Conservation (phyloP, 2,329 filamentous ascomycete species). For the Aspergillus spinulosporus region DNA sequence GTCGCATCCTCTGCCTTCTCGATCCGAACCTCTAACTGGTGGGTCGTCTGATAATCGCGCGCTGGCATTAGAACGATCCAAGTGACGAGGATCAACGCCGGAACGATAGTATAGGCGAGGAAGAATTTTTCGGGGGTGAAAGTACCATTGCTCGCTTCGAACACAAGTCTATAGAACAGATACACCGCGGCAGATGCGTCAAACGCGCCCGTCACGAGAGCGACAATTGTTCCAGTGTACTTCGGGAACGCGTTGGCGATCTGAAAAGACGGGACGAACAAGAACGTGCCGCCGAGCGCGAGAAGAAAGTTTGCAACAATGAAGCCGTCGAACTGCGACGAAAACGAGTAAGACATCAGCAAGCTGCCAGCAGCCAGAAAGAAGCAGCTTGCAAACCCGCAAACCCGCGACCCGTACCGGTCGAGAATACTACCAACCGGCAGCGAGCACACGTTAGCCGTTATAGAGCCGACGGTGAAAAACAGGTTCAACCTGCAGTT, state of each 20-base stretch:
- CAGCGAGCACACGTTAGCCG: conserved; percentile 81
- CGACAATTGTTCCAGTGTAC: conserved; percentile 72
- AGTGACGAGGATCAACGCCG: conserved; percentile 61
- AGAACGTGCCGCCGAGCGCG: conserved; percentile 74
- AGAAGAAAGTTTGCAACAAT: conserved; percentile 73
- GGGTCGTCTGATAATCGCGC: conserved; percentile 74
- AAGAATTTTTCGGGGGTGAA: conserved; percentile 65
- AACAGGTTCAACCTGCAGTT: conserved; percentile 70
- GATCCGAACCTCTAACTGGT: conserved; percentile 71
- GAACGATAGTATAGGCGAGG: conserved; percentile 69
- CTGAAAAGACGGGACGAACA: conserved; percentile 80
- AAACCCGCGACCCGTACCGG: conserved; percentile 75
- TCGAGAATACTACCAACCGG: conserved; percentile 84
- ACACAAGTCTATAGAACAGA: conserved; percentile 71
- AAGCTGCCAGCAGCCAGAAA: conserved; percentile 68
- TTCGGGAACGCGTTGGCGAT: conserved; percentile 78
- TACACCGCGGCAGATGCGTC: conserved; percentile 80
- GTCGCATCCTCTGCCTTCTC: conserved; percentile 50
- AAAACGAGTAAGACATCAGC: conserved; percentile 68
- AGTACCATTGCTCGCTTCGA: conserved; percentile 52
- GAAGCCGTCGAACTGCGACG: conserved; percentile 67
- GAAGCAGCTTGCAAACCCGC: conserved; percentile 67
- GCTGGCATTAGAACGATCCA: conserved; percentile 69
- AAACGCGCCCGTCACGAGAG: conserved; percentile 77
- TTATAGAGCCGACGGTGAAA: conserved; percentile 87